Evolutionary conservation across 306 rosid genomes (phyloP).

Genomic region (Oxytropis ochrocephala): DNA sequence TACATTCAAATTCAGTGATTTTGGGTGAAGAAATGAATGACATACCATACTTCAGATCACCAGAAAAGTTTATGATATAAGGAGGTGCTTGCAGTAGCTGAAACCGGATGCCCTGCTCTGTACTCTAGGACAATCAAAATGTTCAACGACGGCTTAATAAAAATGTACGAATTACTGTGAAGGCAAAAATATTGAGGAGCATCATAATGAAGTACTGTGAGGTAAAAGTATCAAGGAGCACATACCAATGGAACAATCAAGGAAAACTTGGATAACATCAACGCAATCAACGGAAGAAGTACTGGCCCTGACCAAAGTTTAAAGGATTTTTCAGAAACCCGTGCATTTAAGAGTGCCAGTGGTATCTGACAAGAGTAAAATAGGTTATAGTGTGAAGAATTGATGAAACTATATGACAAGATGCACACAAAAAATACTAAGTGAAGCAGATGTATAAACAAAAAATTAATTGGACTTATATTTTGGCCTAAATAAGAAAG

Average conservation of each 20-base stretch:
- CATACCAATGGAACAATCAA: slow-evolving; percentile 89
- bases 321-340: slow-evolving; percentile 71
- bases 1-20: neutral
- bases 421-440: neutral
- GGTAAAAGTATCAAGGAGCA: neutral
- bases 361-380: slow-evolving; percentile 44
- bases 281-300: slow-evolving; percentile 73
- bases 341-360: slow-evolving; percentile 79
- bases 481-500: neutral
- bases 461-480: neutral
- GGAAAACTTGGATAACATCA: slow-evolving; percentile 85
- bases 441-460: neutral
- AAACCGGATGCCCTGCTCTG: slow-evolving; percentile 66
- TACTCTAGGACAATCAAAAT: slow-evolving; percentile 54
- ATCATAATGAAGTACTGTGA: neutral
- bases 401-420: slow-evolving; percentile 1
- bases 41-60: slow-evolving; percentile 87
- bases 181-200: neutral
- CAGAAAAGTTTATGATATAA: slow-evolving; percentile 54
- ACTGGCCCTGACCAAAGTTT: slow-evolving; percentile 55
- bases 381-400: slow-evolving; percentile 1
- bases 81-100: slow-evolving; percentile 89
- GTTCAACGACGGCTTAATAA: slow-evolving; percentile 16
- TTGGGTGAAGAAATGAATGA: neutral
- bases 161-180: slow-evolving; percentile 7